Percentiles rank a stretch among this genome's conserved stretches.
These are phyloP conservation scores for Bisporella sp. DNA, from an alignment of 2,329 filamentous ascomycete genomes.

Conservation along the genomic window DNA sequence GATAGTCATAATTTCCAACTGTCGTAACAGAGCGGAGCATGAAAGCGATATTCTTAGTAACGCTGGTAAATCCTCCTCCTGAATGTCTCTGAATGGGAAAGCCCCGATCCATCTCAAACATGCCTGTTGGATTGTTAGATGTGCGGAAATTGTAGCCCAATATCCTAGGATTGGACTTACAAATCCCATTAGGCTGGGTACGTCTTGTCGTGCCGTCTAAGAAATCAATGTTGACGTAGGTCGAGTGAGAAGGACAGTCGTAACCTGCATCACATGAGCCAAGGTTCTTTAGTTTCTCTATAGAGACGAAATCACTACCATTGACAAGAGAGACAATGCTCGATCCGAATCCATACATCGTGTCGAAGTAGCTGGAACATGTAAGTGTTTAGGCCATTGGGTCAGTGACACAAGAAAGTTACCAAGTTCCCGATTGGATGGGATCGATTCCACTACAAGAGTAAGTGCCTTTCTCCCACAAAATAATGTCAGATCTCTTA, in stretches of 20 bases:
- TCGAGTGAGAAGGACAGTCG: constrained; percentile 43
- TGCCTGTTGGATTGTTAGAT: neutral
- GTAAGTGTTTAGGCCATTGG: no score
- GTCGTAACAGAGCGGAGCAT: constrained; percentile 40
- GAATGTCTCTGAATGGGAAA: constrained; percentile 44
- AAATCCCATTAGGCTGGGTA: constrained; percentile 43
- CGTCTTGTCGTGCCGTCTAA: constrained; percentile 36
- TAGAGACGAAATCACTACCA: neutral
- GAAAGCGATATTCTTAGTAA: constrained; percentile 41
- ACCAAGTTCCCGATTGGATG: constrained; percentile 14
- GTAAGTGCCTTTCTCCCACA: no score
- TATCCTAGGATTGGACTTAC: constrained; percentile 16
- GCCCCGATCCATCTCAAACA: constrained; percentile 46
- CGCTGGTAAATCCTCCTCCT: constrained; percentile 32
- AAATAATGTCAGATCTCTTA: no score
- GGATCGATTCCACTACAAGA: constrained; percentile 27
- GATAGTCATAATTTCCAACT: constrained; percentile 48
- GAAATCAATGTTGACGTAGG: constrained; percentile 41
- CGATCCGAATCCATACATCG: constrained; percentile 26
- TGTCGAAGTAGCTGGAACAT: constrained; percentile 23
- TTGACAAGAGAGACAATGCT: constrained; percentile 23
- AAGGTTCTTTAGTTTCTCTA: no score
- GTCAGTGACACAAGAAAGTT: no score
- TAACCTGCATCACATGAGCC: constrained; percentile 3
- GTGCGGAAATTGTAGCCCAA: no score